Conservation (phyloP, 768 basidiomycete species). For the Candolleomyces eurysporus region DNA sequence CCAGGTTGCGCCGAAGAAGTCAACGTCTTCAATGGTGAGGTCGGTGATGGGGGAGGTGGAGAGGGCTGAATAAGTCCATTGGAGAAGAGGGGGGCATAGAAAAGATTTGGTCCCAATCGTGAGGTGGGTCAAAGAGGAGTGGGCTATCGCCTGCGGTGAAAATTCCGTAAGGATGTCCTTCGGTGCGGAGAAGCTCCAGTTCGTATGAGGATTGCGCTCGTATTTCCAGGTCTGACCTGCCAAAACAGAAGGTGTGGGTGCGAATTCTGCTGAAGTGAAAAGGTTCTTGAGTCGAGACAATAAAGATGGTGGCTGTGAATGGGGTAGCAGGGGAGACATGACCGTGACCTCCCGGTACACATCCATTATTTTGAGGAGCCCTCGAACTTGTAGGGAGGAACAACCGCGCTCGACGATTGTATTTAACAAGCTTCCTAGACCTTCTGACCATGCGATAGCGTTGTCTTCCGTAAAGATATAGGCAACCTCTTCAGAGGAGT, state of each 20-base stretch:
- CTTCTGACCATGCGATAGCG: background rate
- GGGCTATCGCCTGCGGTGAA: background rate
- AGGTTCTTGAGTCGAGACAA: background rate
- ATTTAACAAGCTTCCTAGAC: background rate
- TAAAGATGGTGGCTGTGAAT: background rate
- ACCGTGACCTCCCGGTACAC: background rate
- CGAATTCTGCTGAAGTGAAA: background rate
- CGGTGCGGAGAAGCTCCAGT: too few species aligned
- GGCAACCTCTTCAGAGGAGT: too few species aligned
- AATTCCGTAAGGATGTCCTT: background rate
- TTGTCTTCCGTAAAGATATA: too few species aligned
- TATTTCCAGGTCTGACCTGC: background rate
- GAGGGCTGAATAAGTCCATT: background rate
- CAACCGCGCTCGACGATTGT: constrained; percentile 7
- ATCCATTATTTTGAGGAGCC: background rate
- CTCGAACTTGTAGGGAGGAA: background rate
- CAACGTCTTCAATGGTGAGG: background rate
- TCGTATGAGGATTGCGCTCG: background rate
- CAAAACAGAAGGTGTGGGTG: background rate
- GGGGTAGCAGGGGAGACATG: background rate
- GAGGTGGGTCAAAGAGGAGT: background rate
- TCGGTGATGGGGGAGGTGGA: background rate
- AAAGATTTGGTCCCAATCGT: constrained; percentile 1
- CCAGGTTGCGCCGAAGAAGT: background rate
- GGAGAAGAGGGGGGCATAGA: constrained; percentile 2